Evolutionary conservation across 495 filamentous ascomycete genomes (phyloP).

Genomic region (Aspergillus ellipticus): DNA sequence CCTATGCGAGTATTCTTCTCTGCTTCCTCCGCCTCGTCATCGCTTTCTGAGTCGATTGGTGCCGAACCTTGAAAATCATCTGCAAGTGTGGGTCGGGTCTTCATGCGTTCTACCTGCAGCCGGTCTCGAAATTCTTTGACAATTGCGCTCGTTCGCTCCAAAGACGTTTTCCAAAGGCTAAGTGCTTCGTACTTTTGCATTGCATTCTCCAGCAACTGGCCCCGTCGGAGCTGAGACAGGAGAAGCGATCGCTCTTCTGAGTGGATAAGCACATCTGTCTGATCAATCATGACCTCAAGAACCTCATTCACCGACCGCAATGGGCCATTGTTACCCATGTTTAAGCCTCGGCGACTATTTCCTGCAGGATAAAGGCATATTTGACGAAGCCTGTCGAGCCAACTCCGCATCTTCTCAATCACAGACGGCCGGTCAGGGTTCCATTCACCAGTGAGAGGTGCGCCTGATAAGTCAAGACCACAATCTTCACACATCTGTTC

Average conservation of each 20-base stretch:
- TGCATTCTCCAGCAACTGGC: slow-evolving; percentile 71
- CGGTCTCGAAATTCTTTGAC: slow-evolving; percentile 64
- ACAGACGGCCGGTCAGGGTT: slow-evolving; percentile 52
- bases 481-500: slow-evolving; percentile 66
- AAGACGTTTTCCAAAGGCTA: slow-evolving; percentile 59
- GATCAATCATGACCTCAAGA: slow-evolving; percentile 83
- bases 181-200: slow-evolving; percentile 56
- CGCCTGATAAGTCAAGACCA: slow-evolving; percentile 61
- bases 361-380: slow-evolving; percentile 78
- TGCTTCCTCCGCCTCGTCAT: slow-evolving; percentile 43
- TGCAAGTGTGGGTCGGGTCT: slow-evolving; percentile 10
- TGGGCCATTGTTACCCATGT: slow-evolving; percentile 54
- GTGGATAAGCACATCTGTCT: slow-evolving; percentile 60
- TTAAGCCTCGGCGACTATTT: slow-evolving; percentile 64
- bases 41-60: slow-evolving; percentile 25
- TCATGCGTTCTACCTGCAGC: slow-evolving; percentile 48
- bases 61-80: slow-evolving; percentile 10
- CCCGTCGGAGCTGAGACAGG: slow-evolving; percentile 56
- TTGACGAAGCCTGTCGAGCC: slow-evolving; percentile 71
- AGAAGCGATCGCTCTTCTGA: slow-evolving; percentile 65
- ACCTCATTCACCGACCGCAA: slow-evolving; percentile 81
- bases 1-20: slow-evolving; percentile 49
- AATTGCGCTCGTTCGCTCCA: slow-evolving; percentile 49
- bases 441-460: slow-evolving; percentile 57
- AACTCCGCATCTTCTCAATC: slow-evolving; percentile 64